Evolutionary conservation across 2,329 filamentous ascomycete species (phyloP), one percentile per base, ranked within the genome.

Genomic region (Pseudocercospora macadamiae): DNA sequence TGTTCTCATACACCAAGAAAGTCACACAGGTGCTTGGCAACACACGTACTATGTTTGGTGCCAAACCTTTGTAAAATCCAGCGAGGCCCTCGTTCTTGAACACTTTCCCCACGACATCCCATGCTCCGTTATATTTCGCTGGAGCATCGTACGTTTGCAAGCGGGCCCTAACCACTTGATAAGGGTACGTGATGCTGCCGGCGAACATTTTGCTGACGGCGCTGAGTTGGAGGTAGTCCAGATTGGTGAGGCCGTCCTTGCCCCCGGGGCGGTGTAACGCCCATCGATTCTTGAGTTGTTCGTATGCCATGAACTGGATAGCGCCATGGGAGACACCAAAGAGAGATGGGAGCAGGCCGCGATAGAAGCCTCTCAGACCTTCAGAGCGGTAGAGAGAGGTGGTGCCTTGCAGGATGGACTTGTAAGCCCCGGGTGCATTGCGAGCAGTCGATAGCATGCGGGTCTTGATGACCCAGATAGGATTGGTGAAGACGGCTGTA

Each of bases 381-480:
- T 97, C 93, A 2, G 82, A 82, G 16, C 75, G 76, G 68, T 87
- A 83, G 18, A 99, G 85, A 44, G 86, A 82, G 34, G 74, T 75
- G 2, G 87, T 83, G 25, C 95, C 95, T 49, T 87, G 82, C 64
- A 82, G 77, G 80, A 97, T 90, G 64, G 85, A 88, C 14, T 85
- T 82, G 75, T 99, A 99, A 1, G 93, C 95, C 12, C 91, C 91
- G 1, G 82, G 84, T 4, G 86, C 82, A 55, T 84, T 81, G 51
- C 85, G 84, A 65, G 95, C 90, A 3, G 90, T 93, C 26, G 92
- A 91, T 21, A 97, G 81, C 92, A 99, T 97, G 63, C 95, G 89
- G 7, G 93, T 97, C 80, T 97, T 97, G 74, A 99, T 86, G 2
- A 99, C 95, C 95, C 95, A 99, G 68, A 99, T 88, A 2, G 95